These are phyloP conservation scores for Aspergillus persii DNA, from an alignment of 2,329 filamentous ascomycete species.

Conservation along the genomic window DNA sequence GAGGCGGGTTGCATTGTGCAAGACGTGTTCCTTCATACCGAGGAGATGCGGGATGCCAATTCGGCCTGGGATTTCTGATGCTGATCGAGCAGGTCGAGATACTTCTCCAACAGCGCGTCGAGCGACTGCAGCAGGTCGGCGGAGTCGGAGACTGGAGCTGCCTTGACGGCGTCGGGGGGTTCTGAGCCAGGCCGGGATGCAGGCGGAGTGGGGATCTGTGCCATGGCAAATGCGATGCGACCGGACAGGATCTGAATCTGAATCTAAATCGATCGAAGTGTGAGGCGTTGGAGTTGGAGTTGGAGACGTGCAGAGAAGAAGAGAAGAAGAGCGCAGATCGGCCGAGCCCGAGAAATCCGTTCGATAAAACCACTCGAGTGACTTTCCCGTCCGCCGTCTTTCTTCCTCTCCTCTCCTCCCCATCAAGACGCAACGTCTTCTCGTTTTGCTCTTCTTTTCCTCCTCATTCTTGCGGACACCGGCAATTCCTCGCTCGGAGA, in stretches of 20 bases:
- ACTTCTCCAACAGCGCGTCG: constrained; percentile 42
- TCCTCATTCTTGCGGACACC: neutral
- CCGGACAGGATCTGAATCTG: neutral
- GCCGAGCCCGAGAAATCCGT: constrained; percentile 38
- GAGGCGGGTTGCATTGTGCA: neutral
- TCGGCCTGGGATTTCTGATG: constrained; percentile 42
- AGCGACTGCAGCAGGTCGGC: constrained; percentile 34
- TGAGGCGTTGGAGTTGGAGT: neutral
- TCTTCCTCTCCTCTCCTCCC: neutral
- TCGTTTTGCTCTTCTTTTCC: neutral
- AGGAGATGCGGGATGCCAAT: constrained; percentile 38
- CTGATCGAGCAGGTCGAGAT: constrained; percentile 43
- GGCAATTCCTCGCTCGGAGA: neutral
- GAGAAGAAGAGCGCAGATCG: constrained; percentile 9
- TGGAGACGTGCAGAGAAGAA: neutral
- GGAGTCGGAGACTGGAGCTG: constrained; percentile 14
- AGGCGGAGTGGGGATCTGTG: constrained; percentile 36
- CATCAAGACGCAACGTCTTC: constrained; percentile 3
- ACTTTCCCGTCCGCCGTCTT: constrained; percentile 31
- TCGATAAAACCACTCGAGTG: constrained; percentile 28
- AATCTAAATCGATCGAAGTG: no score
- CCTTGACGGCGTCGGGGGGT: constrained; percentile 21
- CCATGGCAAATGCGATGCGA: constrained; percentile 19
- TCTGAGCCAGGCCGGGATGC: constrained; percentile 31
- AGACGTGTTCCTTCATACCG: constrained; percentile 28